phyloP scores from a whole-genome alignment of 1,284 basidiomycete genomes.

The Rhizopogon parksii region DNA sequence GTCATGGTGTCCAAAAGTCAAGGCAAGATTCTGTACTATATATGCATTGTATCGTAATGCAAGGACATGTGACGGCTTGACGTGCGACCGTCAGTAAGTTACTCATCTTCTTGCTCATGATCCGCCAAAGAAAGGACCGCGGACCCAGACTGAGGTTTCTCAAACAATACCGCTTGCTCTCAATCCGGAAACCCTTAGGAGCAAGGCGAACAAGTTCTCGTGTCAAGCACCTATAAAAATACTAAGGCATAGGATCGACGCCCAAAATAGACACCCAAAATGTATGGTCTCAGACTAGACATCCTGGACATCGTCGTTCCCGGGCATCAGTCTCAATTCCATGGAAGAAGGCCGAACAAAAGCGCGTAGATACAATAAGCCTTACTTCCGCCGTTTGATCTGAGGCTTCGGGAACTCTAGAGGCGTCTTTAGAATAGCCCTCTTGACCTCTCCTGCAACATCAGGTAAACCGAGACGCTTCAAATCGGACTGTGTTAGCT shows the following conservation, averaged over 20 bases:
- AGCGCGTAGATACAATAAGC: neutral
- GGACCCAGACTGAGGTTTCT: no score
- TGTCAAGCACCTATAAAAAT: neutral
- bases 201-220: no score
- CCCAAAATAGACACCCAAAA: neutral
- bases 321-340: neutral
- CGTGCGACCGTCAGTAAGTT: no score
- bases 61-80: neutral
- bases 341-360: neutral
- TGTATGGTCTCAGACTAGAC: neutral
- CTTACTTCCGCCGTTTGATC: slow-evolving; percentile 28
- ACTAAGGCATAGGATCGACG: neutral
- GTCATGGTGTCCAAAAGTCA: neutral
- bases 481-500: slow-evolving; percentile 55
- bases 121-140: no score
- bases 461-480: slow-evolving; percentile 61
- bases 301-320: neutral
- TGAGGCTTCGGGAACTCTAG: slow-evolving; percentile 70
- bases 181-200: no score
- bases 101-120: no score
- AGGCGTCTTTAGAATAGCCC: slow-evolving; percentile 68
- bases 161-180: no score
- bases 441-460: slow-evolving; percentile 49
- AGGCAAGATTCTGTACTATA: neutral
- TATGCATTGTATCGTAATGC: no score